Evolutionary conservation across 306 rosid genomes (phyloP), one percentile per base, ranked within the genome.

Genomic region (Acmispon strigosus): DNA sequence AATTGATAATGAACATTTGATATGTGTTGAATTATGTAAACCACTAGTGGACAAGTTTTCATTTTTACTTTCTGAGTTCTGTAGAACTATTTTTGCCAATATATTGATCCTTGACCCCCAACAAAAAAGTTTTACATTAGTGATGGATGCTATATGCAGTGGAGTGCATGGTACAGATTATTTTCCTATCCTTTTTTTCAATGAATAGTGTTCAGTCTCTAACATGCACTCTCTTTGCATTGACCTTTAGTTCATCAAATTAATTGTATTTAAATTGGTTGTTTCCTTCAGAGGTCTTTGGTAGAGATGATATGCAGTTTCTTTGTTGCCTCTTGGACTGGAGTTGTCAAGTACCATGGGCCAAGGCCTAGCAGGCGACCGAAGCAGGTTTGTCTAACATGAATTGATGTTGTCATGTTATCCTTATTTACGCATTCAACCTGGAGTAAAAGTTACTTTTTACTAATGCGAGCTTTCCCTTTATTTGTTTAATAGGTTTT

Each of bases 281-380:
- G 8, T 79, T 71, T 79, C 69, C 13, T 79, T 66, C 88, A 90
- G 98, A 87, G 98, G 82, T 57, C 59, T 32, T 84, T 94, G 89
- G 98, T 89, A 79, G 98, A 94, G 92, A 81, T 94, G 80, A 89
- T 94, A 56, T 94, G 98, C 77, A 72, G 96, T 83, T 90, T 94
- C 95, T 94, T 94, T 86, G 99, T 89, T 80, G 95, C 99, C 48
- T 94, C 99, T 48, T 94, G 99, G 99, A 94, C 99, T 69, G 97
- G 99, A 63, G 99, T 94, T 76, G 96, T 94, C 61, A 94, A 84
- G 84, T 94, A 94, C 84, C 97, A 90, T 73, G 98, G 98, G 18
- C 98, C 98, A 70, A 85, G 89, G 80, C 98, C 98, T 73, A 87
- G 96, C 81, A 87, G 83, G 69, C 80, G 99, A 58, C 95, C 99